phyloP scores from a whole-genome alignment of 73 alveolate species.

The Blepharisma stoltei region DNA sequence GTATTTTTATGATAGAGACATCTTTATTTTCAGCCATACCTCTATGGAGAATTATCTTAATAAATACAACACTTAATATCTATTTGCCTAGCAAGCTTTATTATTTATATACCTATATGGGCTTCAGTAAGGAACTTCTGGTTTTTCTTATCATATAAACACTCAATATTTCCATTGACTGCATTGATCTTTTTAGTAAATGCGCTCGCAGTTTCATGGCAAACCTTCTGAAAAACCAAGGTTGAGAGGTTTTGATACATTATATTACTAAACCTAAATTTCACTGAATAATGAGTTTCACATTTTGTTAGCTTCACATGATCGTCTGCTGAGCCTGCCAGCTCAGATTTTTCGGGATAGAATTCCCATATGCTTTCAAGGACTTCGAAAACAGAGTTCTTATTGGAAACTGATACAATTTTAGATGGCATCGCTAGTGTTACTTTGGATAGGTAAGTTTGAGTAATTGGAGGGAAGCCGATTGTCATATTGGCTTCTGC shows the following conservation, averaged over 20 bases:
- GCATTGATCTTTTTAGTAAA: no score
- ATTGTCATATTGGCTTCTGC: not conserved
- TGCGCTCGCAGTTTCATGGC: no score
- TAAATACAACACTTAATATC: no score
- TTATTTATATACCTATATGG: no score
- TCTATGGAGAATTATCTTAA: no score
- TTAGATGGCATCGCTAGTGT: not conserved
- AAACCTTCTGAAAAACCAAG: not conserved
- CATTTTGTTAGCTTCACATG: not conserved
- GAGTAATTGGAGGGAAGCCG: constrained; percentile 18
- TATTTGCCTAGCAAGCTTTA: no score
- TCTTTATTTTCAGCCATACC: no score
- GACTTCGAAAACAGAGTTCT: constrained; percentile 7
- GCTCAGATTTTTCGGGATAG: not conserved
- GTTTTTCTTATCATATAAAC: no score
- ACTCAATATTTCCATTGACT: no score
- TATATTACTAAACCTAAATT: not conserved
- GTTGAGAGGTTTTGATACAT: constrained; percentile 1
- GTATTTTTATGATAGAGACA: no score
- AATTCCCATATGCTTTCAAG: constrained; percentile 28
- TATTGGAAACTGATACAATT: constrained; percentile 5
- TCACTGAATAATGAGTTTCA: not conserved
- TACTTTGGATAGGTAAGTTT: constrained; percentile 18
- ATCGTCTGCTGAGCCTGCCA: not conserved
- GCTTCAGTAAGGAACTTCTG: no score